These are phyloP conservation scores for Penstemon eatonii DNA, from an alignment of 257 asterid genomes.

Conservation along the genomic window DNA sequence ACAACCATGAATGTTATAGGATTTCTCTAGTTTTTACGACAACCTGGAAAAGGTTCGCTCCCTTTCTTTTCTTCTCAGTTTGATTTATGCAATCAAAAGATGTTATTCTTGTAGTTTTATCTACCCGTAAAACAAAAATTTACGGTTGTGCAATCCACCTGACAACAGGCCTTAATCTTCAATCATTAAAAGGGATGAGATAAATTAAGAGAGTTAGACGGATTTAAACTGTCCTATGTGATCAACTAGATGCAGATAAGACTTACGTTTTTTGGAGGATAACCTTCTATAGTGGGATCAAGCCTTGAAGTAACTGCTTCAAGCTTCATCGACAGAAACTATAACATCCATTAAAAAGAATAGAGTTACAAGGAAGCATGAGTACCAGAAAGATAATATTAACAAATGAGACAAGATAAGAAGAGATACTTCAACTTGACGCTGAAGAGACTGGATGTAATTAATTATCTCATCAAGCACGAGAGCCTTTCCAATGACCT, in stretches of 20 bases:
- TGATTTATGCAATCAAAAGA: neutral
- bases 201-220: too few species aligned
- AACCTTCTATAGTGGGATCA: conserved; percentile 57
- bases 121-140: too few species aligned
- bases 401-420: conserved; percentile 8
- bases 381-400: neutral
- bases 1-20: too few species aligned
- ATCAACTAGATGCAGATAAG: too few species aligned
- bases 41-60: too few species aligned
- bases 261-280: conserved; percentile 77
- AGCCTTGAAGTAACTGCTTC: conserved; percentile 82
- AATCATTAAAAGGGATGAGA: too few species aligned
- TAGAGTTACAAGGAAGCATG: conserved; percentile 15
- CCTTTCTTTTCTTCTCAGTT: too few species aligned
- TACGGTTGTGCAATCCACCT: too few species aligned
- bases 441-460: conserved; percentile 84
- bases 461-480: conserved; percentile 93
- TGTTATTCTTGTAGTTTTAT: neutral
- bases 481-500: conserved; percentile 91
- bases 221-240: too few species aligned
- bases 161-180: neutral
- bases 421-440: conserved; percentile 78
- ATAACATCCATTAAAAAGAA: conserved; percentile 26
- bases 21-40: too few species aligned
- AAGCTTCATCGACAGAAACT: conserved; percentile 98